These are phyloP conservation scores for Wallacemonas sp. DNA, from an alignment of 208 protist genomes.

Conservation along the genomic window DNA sequence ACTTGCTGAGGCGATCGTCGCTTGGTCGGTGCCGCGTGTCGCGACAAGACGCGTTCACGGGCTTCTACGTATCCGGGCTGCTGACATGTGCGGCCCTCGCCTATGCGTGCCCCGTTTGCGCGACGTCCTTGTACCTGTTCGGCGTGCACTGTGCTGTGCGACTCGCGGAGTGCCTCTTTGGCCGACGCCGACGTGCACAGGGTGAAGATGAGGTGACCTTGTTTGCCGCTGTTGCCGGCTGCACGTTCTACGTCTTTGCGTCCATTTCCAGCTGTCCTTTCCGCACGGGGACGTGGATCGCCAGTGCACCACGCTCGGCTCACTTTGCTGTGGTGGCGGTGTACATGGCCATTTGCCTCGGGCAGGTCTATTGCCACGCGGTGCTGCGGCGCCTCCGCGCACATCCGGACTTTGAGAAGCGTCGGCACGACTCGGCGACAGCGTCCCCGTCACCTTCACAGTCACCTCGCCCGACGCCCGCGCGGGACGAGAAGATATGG, in stretches of 20 bases:
- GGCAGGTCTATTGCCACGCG: slow-evolving; percentile 60
- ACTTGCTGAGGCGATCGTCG: slow-evolving; percentile 13
- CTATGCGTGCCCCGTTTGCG: background rate
- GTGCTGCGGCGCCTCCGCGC: slow-evolving; percentile 41
- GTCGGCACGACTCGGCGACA: background rate
- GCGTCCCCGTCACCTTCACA: too few species aligned
- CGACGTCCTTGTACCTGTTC: slow-evolving; percentile 48
- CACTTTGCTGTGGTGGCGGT: slow-evolving; percentile 6
- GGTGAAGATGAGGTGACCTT: slow-evolving; percentile 56
- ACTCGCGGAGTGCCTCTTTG: slow-evolving; percentile 54
- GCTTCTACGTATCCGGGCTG: slow-evolving; percentile 59
- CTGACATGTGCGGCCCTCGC: slow-evolving; percentile 16
- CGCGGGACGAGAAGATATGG: slow-evolving; percentile 2
- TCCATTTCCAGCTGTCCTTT: slow-evolving; percentile 38
- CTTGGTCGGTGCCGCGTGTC: slow-evolving; percentile 32
- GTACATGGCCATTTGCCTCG: slow-evolving; percentile 50
- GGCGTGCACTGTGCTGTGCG: slow-evolving; percentile 64
- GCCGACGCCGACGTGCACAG: slow-evolving; percentile 50
- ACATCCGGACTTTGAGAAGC: background rate
- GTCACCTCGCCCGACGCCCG: background rate
- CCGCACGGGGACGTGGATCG: too few species aligned
- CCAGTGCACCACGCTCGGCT: too few species aligned
- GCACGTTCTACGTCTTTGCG: slow-evolving; percentile 76
- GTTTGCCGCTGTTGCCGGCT: slow-evolving; percentile 70
- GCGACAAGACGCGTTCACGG: slow-evolving; percentile 41